Evolutionary conservation across 371 early-diverging fungal genomes (phyloP), one percentile per base, ranked within the genome.

Genomic region (Lichtheimia ornata): DNA sequence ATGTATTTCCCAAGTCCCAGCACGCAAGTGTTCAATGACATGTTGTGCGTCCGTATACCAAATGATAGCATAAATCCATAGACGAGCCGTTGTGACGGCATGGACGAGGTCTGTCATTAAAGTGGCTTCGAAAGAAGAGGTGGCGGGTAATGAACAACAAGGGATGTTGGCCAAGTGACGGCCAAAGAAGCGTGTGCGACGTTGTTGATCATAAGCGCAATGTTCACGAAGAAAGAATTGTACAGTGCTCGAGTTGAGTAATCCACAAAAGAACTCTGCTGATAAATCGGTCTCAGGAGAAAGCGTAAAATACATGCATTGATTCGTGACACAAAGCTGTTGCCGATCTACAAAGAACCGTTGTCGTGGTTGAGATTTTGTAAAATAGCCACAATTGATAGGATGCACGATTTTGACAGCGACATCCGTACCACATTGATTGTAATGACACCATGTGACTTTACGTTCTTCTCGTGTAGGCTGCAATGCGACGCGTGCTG

Each of bases 331-430:
- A 6, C 71, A 70, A 17, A 61, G 65, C 5, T 59, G 44, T 0
- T 66, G 43, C 4, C 50, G 68, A 54, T 86, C 86, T 6, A 86
- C 64, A 58, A 86, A 86, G 62, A 86, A 86, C 0, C 86, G 73
- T 28, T 77, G 82, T 0, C 87, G 77, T 7, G 84, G 87, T 41
- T 86, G 85, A 1, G 84, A 75, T 1, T 66, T 62, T 5, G 84
- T 80, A 61, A 85, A 86, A 58, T 88, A 86, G 3, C 88, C 86
- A 64, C 80, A 85, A 57, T 88, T 86, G 70, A 86, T 86, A 0
- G 88, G 88, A 59, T 84, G 84, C 5, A 88, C 69, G 14, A 88
- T 76, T 51, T 88, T 88, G 42, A 79, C 76, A 2, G 74, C 68
- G 0, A 76, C 58, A 27, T 84, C 79, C n/a, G 72, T 61, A 1